Conservation (phyloP, 2,329 filamentous ascomycete genomes). For the Escovopsis weberi region DNA sequence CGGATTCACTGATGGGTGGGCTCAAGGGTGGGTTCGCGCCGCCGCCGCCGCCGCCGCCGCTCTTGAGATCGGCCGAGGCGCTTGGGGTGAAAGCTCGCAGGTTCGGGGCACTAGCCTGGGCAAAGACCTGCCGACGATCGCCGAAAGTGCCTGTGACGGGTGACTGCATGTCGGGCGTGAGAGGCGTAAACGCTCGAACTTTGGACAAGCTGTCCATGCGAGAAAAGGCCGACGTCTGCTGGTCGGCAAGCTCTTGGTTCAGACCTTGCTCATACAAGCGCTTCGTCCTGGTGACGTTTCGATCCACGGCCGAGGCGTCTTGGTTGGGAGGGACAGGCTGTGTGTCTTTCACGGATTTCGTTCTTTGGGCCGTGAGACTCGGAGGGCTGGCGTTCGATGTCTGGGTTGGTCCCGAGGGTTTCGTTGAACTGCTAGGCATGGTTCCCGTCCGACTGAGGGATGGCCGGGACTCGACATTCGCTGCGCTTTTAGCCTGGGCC, state of each 20-base stretch:
- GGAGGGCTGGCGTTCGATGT: conserved; percentile 84
- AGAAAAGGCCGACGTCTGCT: conserved; percentile 62
- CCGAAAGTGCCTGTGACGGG: conserved; percentile 27
- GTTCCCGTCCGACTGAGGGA: conserved; percentile 68
- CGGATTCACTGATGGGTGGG: conserved; percentile 53
- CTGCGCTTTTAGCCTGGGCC: conserved; percentile 12
- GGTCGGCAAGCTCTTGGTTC: conserved; percentile 64
- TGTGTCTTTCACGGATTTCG: conserved; percentile 36
- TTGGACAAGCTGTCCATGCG: conserved; percentile 66
- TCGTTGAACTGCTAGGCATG: conserved; percentile 67
- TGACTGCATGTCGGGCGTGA: conserved; percentile 39
- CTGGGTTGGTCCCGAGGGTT: conserved; percentile 46
- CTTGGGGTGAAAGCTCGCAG: conserved; percentile 42
- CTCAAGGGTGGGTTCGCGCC: conserved; percentile 24
- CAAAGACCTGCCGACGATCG: conserved; percentile 32
- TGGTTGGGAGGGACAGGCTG: conserved; percentile 23
- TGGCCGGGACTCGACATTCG: conserved; percentile 34
- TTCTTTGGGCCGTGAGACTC: conserved; percentile 53
- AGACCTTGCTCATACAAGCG: conserved; percentile 74
- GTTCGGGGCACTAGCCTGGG: conserved; percentile 54
- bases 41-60: conserved; percentile 12
- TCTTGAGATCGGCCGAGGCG: conserved; percentile 17
- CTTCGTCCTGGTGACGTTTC: conserved; percentile 53
- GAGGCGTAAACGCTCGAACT: conserved; percentile 36
- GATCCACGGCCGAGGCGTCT: conserved; percentile 35